Conservation (phyloP, 306 rosid species). For the Dalbergia cochinchinensis region DNA sequence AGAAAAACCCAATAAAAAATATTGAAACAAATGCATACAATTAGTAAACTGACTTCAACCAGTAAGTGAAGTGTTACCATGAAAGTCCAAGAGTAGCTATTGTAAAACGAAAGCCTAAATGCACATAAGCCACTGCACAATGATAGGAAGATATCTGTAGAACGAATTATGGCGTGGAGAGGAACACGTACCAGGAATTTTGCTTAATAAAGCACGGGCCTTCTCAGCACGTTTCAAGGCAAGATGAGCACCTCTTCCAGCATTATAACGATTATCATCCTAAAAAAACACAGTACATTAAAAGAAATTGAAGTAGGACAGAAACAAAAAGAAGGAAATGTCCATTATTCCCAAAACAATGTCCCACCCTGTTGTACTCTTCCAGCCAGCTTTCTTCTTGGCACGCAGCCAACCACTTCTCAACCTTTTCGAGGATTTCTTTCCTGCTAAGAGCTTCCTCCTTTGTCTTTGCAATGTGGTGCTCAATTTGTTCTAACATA, state of each 20-base stretch:
- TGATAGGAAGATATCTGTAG: conserved; percentile 18
- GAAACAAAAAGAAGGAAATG: conserved; percentile 3
- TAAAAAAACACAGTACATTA: conserved; percentile 33
- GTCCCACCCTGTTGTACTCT: conserved; percentile 79
- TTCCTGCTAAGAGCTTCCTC: conserved; percentile 75
- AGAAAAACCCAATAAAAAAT: background rate
- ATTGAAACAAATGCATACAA: background rate
- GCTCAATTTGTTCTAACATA: conserved; percentile 66
- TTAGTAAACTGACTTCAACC: conserved; percentile 13
- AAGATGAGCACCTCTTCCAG: conserved; percentile 84
- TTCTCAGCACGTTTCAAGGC: conserved; percentile 79
- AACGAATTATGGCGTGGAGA: conserved; percentile 10
- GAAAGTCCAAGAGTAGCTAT: conserved; percentile 5
- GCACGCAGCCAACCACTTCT: conserved; percentile 76
- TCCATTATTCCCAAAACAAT: background rate
- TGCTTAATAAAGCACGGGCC: conserved; percentile 70
- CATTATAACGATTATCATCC: conserved; percentile 84
- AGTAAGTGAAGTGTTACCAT: background rate
- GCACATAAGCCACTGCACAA: background rate
- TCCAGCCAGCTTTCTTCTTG: conserved; percentile 93
- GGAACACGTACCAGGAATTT: conserved; percentile 67
- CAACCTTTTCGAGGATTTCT: conserved; percentile 81
- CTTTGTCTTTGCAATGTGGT: conserved; percentile 60
- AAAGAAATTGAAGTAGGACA: conserved; percentile 1
- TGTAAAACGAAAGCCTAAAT: conserved; percentile 13